Conservation (phyloP, 352 stramenopile species). For the Globisporangium iwayamae region DNA sequence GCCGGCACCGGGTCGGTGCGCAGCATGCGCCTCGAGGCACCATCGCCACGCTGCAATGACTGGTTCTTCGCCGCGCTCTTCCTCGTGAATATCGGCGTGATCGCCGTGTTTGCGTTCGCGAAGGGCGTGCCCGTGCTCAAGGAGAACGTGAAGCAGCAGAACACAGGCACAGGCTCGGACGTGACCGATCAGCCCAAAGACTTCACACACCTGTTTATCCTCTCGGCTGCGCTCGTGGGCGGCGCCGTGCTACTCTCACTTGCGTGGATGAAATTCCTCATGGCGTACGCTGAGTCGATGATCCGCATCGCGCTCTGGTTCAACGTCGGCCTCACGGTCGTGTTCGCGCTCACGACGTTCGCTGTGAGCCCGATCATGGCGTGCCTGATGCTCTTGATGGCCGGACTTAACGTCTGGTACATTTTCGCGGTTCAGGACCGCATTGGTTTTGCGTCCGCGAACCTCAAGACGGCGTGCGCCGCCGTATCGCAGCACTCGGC, state of each 20-base stretch:
- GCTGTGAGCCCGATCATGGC: conserved; percentile 57
- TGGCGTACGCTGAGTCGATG: conserved; percentile 69
- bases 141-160: conserved; percentile 15
- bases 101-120: conserved; percentile 63
- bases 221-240: conserved; percentile 47
- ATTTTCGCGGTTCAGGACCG: conserved; percentile 77
- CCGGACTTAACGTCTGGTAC: conserved; percentile 81
- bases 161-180: neutral
- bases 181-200: conserved; percentile 30
- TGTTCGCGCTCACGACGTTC: conserved; percentile 61
- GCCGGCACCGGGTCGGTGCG: conserved; percentile 47
- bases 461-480: conserved; percentile 68
- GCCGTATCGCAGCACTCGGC: conserved; percentile 50
- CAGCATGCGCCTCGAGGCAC: conserved; percentile 58
- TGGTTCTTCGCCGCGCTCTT: conserved; percentile 69
- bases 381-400: conserved; percentile 53
- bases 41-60: conserved; percentile 72
- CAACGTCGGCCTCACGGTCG: conserved; percentile 70
- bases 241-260: conserved; percentile 54
- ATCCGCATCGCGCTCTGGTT: conserved; percentile 81
- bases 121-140: conserved; percentile 61
- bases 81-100: conserved; percentile 49
- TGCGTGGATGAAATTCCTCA: conserved; percentile 76
- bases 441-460: conserved; percentile 80
- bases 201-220: conserved; percentile 45